Evolutionary conservation across 2,329 filamentous ascomycete species (phyloP), one percentile per base, ranked within the genome.

Genomic region (Dendryphion nanum): DNA sequence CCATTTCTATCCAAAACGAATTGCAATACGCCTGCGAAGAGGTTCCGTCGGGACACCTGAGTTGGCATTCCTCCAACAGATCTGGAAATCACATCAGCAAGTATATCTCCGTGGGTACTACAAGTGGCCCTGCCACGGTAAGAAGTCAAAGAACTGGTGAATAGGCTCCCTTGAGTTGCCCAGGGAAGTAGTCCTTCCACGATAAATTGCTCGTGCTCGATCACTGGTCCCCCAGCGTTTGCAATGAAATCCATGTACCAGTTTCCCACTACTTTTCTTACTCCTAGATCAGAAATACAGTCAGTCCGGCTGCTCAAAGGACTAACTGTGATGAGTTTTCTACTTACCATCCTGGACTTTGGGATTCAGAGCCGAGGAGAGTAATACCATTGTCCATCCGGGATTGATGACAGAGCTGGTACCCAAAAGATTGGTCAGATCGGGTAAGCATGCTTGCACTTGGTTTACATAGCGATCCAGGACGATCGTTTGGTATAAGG

Each of bases 391-490:
- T 7, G 69, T 52, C 69, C 72, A 74, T 1, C 58, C 55, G 1
- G 61, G 41, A 30, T 65, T 59, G 3, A 74, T 58, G 1, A 55
- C 40, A 4, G 66, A 69, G 3, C 49, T 36, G 5, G 57, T 33
- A 0, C 62, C 62, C 21, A 67, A 55, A 1, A 74, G 44, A 6
- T 51, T 53, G 14, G 67, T 61, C 10, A 75, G 50, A 36, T 74
- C 70, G 14, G 58, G 50, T 19, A 74, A 56, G 35, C 68, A 72
- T 16, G 68, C 71, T 23, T 71, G 51, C 2, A 74, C 66, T 41
- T 75, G 72, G 40, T 75, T 75, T 29, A 69, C 47, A 42, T 75
- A 76, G 17, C 72, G 64, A 26, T 71, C 69, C 15, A 76, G 60
- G 6, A 74, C 64, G 13, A 75, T 67, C 0, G 66, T 74, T 40